Evolutionary conservation across 441 rosid genomes (phyloP).

Genomic region (Syzygium syzygioides): DNA sequence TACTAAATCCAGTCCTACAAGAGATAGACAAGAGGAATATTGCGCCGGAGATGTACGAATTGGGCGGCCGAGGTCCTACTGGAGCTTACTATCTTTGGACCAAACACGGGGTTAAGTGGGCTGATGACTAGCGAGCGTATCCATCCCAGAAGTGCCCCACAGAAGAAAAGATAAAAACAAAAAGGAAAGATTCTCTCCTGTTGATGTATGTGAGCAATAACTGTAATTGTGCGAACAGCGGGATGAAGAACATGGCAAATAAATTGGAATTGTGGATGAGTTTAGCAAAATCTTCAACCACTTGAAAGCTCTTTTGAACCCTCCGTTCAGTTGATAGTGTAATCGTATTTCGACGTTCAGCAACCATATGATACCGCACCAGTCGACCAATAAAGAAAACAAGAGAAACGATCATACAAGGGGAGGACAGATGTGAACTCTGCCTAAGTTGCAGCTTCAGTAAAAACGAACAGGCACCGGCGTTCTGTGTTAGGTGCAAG

Average conservation of each 20-base stretch:
- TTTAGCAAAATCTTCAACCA: neutral
- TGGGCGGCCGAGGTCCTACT: constrained; percentile 76
- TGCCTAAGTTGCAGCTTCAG: neutral
- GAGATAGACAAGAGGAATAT: constrained; percentile 56
- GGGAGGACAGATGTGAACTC: neutral
- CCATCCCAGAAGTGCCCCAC: neutral
- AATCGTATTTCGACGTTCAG: neutral
- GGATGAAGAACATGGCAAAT: neutral
- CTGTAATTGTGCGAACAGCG: neutral
- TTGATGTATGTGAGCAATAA: neutral
- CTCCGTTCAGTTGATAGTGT: neutral
- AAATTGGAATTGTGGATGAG: neutral
- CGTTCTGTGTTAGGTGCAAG: neutral
- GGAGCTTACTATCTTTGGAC: constrained; percentile 77
- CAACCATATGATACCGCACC: neutral
- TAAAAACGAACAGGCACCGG: neutral
- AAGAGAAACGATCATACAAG: neutral
- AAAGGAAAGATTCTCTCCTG: neutral
- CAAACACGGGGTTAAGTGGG: constrained; percentile 58
- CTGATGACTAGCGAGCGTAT: constrained; percentile 30
- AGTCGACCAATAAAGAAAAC: neutral
- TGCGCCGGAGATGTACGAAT: constrained; percentile 55
- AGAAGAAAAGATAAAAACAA: neutral
- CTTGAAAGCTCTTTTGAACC: neutral
- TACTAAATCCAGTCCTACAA: constrained; percentile 41